phyloP scores from a whole-genome alignment of 805 yeast species.

The Metschnikowia borealis region DNA sequence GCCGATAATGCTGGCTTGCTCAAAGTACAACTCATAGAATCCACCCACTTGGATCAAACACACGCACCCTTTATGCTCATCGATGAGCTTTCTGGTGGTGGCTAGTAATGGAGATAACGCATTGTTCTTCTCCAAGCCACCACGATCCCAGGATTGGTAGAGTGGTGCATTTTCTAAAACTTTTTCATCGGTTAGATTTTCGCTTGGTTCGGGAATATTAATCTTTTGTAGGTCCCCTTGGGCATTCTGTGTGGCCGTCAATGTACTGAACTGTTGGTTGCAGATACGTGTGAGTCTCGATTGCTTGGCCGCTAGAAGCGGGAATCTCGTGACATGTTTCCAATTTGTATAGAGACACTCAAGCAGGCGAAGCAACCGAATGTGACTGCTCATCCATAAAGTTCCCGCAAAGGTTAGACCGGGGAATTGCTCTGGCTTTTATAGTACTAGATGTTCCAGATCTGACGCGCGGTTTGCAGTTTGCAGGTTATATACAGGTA shows the following conservation, averaged over 20 bases:
- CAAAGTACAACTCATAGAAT: constrained; percentile 83
- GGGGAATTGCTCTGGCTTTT: neutral
- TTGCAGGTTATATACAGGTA: neutral
- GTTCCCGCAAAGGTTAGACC: neutral
- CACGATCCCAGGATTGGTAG: constrained; percentile 33
- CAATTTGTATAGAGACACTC: neutral
- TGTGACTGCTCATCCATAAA: neutral
- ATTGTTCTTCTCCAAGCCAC: constrained; percentile 31
- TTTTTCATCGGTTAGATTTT: too few species aligned
- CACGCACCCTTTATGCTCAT: constrained; percentile 35
- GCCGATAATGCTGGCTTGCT: constrained; percentile 76
- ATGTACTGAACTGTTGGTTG: neutral
- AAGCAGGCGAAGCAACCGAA: neutral
- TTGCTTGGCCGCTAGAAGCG: neutral
- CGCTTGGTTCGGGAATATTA: neutral
- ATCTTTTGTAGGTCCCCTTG: neutral
- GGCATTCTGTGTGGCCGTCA: neutral
- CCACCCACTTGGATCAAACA: constrained; percentile 76
- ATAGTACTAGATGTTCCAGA: neutral
- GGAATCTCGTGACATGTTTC: neutral
- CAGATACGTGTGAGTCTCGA: neutral
- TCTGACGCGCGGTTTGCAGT: neutral
- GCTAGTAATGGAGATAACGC: constrained; percentile 36
- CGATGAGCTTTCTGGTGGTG: constrained; percentile 28
- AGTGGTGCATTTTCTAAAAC: neutral